phyloP scores from a whole-genome alignment of 2,329 filamentous ascomycete species.

The Westerdykella sp. region DNA sequence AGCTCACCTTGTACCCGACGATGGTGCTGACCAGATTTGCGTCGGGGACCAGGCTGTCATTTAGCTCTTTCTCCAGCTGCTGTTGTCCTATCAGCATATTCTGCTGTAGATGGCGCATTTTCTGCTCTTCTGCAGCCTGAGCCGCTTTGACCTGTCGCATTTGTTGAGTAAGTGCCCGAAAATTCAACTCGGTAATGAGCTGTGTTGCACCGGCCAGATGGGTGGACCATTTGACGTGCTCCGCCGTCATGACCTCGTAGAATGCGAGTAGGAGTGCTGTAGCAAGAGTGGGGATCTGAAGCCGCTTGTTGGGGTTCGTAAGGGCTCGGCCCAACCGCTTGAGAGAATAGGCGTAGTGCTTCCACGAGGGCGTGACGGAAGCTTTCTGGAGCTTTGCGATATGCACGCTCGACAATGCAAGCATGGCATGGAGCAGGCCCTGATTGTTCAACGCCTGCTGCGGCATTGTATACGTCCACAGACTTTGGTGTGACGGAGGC shows the following conservation, averaged over 20 bases:
- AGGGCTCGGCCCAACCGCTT: conserved; percentile 73
- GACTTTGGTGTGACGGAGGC: conserved; percentile 27
- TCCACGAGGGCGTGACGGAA: conserved; percentile 72
- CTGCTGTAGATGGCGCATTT: conserved; percentile 26
- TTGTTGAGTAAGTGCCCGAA: conserved; percentile 63
- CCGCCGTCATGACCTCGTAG: conserved; percentile 90
- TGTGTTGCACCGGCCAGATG: conserved; percentile 81
- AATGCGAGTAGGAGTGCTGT: conserved; percentile 81
- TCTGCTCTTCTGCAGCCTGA: conserved; percentile 37
- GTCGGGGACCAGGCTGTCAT: conserved; percentile 37
- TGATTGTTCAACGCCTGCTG: conserved; percentile 76
- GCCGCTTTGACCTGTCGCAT: conserved; percentile 60
- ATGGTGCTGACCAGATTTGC: conserved; percentile 53
- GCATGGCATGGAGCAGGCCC: conserved; percentile 83
- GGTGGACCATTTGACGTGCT: conserved; percentile 93
- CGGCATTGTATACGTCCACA: conserved; percentile 69
- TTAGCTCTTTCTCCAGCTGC: conserved; percentile 29
- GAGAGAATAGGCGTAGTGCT: conserved; percentile 85
- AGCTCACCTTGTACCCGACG: conserved; percentile 52
- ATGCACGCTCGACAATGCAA: conserved; percentile 80
- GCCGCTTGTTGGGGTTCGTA: conserved; percentile 61
- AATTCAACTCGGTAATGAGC: conserved; percentile 76
- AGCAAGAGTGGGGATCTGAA: conserved; percentile 75
- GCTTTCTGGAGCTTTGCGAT: conserved; percentile 74
- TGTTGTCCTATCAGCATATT: conserved; percentile 27